Conservation (phyloP, 2,329 filamentous ascomycete genomes). For the Aureobasidium sp. region DNA sequence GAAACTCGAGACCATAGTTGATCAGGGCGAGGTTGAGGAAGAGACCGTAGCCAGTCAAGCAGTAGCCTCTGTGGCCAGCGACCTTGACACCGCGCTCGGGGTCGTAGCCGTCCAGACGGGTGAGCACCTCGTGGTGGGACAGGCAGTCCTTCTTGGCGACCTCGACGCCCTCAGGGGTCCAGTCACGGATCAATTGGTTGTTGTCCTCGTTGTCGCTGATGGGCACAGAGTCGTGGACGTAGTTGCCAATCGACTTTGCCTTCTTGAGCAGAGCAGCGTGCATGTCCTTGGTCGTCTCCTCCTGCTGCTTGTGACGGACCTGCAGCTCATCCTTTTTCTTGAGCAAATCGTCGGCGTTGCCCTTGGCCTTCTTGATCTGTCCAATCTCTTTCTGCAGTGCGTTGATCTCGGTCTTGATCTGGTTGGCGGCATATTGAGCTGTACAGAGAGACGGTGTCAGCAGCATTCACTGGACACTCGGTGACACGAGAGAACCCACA, state of each 20-base stretch:
- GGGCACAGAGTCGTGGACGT: conserved; percentile 82
- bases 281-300: conserved; percentile 68
- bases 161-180: conserved; percentile 63
- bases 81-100: conserved; percentile 88
- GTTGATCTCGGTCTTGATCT: conserved; percentile 80
- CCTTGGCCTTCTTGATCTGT: conserved; percentile 88
- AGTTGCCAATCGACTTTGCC: conserved; percentile 77
- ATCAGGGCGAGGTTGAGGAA: conserved; percentile 88
- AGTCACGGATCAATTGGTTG: conserved; percentile 68
- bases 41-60: conserved; percentile 79
- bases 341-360: conserved; percentile 73
- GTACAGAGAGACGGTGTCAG: not conserved
- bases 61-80: conserved; percentile 90
- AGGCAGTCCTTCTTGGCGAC: conserved; percentile 70
- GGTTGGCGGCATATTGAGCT: conserved; percentile 69
- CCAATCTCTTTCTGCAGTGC: conserved; percentile 83
- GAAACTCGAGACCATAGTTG: conserved; percentile 90
- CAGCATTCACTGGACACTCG: not conserved
- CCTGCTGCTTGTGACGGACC: conserved; percentile 71
- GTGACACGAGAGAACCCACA: conserved; percentile 36
- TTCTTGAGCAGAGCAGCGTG: conserved; percentile 66
- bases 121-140: conserved; percentile 91
- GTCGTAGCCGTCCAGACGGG: conserved; percentile 82
- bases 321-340: conserved; percentile 69
- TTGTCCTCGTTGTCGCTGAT: conserved; percentile 76